These are phyloP conservation scores for Cryptococcus sp. DNA, from an alignment of 1,284 basidiomycete species.

Conservation along the genomic window DNA sequence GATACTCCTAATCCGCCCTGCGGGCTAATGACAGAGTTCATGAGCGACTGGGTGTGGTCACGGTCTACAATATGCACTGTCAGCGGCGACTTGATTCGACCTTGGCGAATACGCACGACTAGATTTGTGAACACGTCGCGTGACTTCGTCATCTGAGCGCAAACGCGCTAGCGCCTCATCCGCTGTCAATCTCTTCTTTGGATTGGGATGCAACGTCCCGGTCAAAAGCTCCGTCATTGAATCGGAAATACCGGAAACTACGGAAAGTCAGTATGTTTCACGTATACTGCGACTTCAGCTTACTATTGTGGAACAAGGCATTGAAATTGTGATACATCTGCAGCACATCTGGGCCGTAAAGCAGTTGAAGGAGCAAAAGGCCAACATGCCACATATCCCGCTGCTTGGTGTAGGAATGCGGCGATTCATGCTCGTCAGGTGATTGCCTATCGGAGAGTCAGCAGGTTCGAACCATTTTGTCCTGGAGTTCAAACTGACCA, in stretches of 20 bases:
- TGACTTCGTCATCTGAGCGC: constrained; percentile 30
- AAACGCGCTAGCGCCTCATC: constrained; percentile 43
- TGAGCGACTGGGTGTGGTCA: constrained; percentile 3
- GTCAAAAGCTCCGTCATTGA: constrained; percentile 36
- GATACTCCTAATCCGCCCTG: constrained; percentile 32
- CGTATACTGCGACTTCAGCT: constrained; percentile 1
- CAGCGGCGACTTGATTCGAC: neutral
- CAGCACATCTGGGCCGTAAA: constrained; percentile 44
- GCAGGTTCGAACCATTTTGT: neutral
- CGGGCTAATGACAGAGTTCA: constrained; percentile 8
- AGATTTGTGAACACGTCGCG: constrained; percentile 13
- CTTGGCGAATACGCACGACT: constrained; percentile 6
- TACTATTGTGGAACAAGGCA: constrained; percentile 43
- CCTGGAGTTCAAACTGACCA: constrained; percentile 31
- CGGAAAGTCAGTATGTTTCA: neutral
- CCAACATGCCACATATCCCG: constrained; percentile 53
- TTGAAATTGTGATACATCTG: constrained; percentile 39
- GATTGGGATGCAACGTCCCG: constrained; percentile 40
- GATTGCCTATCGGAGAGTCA: constrained; percentile 33
- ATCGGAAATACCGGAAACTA: constrained; percentile 32
- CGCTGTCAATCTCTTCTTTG: constrained; percentile 47
- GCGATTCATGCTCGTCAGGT: constrained; percentile 50
- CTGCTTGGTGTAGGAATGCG: constrained; percentile 45
- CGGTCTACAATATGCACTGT: constrained; percentile 1
- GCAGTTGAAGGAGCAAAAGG: constrained; percentile 45